Conservation (phyloP, 495 filamentous ascomycete species). For the Penicillium canariense region DNA sequence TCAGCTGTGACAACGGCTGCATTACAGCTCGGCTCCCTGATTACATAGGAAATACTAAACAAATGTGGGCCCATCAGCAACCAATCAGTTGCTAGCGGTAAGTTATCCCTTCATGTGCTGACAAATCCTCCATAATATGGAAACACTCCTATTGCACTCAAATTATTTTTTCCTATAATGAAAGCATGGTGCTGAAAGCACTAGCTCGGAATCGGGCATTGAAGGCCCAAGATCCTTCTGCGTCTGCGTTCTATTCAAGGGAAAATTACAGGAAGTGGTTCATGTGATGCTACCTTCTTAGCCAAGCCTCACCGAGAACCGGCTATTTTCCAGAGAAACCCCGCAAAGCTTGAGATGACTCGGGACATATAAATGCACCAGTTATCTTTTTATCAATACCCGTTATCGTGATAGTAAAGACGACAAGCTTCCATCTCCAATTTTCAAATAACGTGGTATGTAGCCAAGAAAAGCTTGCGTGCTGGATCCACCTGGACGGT, state of each 20-base stretch:
- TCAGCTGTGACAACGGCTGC: no score
- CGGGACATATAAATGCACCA: slow-evolving; percentile 1
- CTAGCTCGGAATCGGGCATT: background rate
- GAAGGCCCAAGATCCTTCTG: background rate
- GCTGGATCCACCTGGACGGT: background rate
- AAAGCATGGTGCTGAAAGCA: background rate
- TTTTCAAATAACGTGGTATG: no score
- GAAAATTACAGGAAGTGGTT: slow-evolving; percentile 2
- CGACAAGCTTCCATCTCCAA: no score
- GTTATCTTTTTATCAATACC: background rate
- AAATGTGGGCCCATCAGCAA: no score
- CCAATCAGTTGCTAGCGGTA: no score
- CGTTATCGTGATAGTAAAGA: background rate
- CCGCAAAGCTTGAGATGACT: slow-evolving; percentile 9
- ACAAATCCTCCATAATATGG: background rate
- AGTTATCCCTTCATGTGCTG: no score
- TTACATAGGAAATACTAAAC: no score
- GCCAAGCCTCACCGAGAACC: slow-evolving; percentile 5
- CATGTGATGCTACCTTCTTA: background rate
- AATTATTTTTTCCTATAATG: background rate
- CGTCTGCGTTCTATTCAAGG: slow-evolving; percentile 3
- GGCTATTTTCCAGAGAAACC: background rate
- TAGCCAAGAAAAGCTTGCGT: no score
- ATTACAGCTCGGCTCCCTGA: no score
- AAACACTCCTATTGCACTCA: background rate